Evolutionary conservation across 148 eudicot species (phyloP), one percentile per base, ranked within the genome.

Genomic region (Amaranthus hypochondriacus): DNA sequence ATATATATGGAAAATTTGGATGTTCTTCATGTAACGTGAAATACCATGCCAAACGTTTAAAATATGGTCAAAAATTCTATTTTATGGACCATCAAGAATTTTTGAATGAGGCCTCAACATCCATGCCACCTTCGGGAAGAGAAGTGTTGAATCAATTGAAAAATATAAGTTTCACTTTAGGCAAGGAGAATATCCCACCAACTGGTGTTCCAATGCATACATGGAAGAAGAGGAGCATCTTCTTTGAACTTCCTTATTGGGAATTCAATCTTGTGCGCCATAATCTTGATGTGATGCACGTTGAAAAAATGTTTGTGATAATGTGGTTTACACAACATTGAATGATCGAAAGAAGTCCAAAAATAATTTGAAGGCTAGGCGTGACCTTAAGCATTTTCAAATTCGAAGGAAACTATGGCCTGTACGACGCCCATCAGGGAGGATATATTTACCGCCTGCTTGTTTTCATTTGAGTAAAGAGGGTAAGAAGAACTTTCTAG

Each of bases 161-260:
- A 44, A 42, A 7, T 12, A 10, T 7, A 6, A 5, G 48, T 42
- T 42, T 46, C 67, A 10, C 4, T 5, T 4, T 63, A 9, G 49
- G 14, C 67, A 63, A 13, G 39, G 39, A 28, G 39, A 28, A 28
- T 28, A 28, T 28, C 39, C 39, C 39, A 28, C 39, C 39, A 28
- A 28, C 39, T 28, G 39, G 39, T 28, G 39, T 28, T 28, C 39
- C 14, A 63, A 11, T 43, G 5, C 52, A 64, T 2, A 47, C 6
- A 21, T 64, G 68, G 68, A 14, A 43, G 14, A 66, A 66, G 14
- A 28, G 49, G 15, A 66, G 54, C 54, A 48, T 66, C 3, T 66
- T 66, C 15, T 48, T 53, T 39, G 48, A 64, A n/a, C 68, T 64
- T 11, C 52, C 68, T 10, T 46, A 64, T 64, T 64, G 51, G 18